Base-by-base conservation (phyloP, 1,284 basidiomycete species). In the Ganoderma meredithae region DNA sequence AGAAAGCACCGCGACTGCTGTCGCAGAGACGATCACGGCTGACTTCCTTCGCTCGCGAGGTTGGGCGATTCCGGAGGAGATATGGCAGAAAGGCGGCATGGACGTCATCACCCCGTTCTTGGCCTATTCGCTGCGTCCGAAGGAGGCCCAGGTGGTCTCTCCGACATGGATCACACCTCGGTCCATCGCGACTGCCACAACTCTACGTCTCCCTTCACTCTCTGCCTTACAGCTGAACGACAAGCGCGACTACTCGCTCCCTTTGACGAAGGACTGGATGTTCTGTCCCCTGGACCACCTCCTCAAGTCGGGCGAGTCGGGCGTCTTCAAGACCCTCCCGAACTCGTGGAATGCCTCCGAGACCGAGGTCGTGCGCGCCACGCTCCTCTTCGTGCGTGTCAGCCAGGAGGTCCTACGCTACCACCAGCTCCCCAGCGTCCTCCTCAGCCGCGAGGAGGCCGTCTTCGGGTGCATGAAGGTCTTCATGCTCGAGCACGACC, bases 401-500 rank as follows among this genome's bases (percentile, higher is more conserved):
- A 72, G 73, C 33, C 74, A 77, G 40, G 75, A 79, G 60, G 75
- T 76, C 25, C 60, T 91, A n/a, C 71, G 70, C n/a, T 77, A 74
- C 17, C 85, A 84, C 73, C 82, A 81, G 0, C 78, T 88, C 53
- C 70, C 67, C 1, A 69, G 75, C 27, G 82, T 87, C 66, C 78
- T 80, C 4, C 77, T 89, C 72, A 81, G 79, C 19, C 81, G 86
- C 25, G 86, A 87, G 49, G 88, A 93, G 72, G 82, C 84, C 1
- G 81, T 91, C 3, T 92, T 97, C 72, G 88, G 86, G 43, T 91
- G 95, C 72, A 96, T 97, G 93, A 95, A 95, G 75, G 90, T 98
- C 15, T 97, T 95, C 81, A 96, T 98, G 95, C 88, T 99, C 22
- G 97, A 98, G 78, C 93, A 97, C 79, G 85, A 83, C 1, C 87